These are phyloP conservation scores for Neurospora crassa DNA, from an alignment of 2,329 filamentous ascomycete genomes.

Conservation along the genomic window DNA sequence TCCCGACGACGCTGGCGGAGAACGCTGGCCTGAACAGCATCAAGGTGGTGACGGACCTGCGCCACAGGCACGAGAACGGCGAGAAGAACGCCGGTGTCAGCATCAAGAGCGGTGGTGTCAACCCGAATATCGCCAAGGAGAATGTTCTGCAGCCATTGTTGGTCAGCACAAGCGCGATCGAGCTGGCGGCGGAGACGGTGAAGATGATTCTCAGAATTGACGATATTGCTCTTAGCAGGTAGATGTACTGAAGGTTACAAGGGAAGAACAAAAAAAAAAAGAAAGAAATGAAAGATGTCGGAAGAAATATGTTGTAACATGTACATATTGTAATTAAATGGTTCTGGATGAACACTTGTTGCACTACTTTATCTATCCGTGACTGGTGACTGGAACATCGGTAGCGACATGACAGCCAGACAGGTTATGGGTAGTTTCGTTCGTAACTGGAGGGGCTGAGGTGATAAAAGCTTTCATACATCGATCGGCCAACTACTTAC, in stretches of 20 bases:
- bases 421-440: no score
- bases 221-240: slow-evolving; percentile 55
- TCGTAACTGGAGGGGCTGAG: no score
- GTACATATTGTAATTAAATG: not conserved
- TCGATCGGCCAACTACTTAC: no score
- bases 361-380: not conserved
- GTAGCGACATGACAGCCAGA: no score
- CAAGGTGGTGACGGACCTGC: slow-evolving; percentile 93
- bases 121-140: slow-evolving; percentile 92
- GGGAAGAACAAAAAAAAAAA: not conserved
- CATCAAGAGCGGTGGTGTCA: slow-evolving; percentile 95
- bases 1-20: slow-evolving; percentile 92
- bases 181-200: slow-evolving; percentile 94
- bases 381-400: not conserved
- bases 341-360: not conserved
- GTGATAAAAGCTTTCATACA: no score
- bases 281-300: not conserved
- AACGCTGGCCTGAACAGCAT: slow-evolving; percentile 97
- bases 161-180: slow-evolving; percentile 94
- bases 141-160: slow-evolving; percentile 93
- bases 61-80: slow-evolving; percentile 88
- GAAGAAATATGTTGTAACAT: not conserved
- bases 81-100: slow-evolving; percentile 95
- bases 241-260: slow-evolving; percentile 16
- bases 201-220: slow-evolving; percentile 78